A percentile compares a stretch with the other conserved stretches of the same genome.
These are phyloP conservation scores for Lepiota subincarnata DNA, from an alignment of 768 basidiomycete genomes.

Conservation along the genomic window DNA sequence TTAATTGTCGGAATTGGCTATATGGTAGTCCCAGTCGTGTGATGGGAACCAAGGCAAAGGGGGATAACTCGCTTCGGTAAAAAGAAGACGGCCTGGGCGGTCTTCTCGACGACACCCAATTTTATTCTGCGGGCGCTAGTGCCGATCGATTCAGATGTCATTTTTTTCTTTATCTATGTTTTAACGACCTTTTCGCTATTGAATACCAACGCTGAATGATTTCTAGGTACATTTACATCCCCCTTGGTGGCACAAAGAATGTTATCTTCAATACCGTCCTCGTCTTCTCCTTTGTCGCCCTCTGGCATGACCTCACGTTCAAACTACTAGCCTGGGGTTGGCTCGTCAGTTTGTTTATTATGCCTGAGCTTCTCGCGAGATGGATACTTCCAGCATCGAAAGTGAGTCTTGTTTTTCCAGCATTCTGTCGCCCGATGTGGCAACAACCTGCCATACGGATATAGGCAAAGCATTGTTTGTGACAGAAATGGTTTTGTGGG, in stretches of 20 bases:
- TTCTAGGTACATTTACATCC: constrained; percentile 87
- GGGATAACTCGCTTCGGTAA: too few species aligned
- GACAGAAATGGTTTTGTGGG: too few species aligned
- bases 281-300: constrained; percentile 93
- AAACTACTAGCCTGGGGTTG: constrained; percentile 92
- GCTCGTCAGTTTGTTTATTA: constrained; percentile 86
- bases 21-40: too few species aligned
- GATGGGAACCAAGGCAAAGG: too few species aligned
- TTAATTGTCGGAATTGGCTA: too few species aligned
- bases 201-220: not conserved
- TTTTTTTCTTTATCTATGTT: not conserved
- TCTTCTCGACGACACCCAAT: too few species aligned
- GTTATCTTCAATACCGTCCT: constrained; percentile 61
- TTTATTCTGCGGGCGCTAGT: too few species aligned
- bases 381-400: constrained; percentile 57
- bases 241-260: constrained; percentile 69
- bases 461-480: not conserved
- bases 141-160: too few species aligned
- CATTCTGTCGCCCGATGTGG: not conserved
- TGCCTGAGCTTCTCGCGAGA: constrained; percentile 74
- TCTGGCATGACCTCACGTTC: constrained; percentile 96
- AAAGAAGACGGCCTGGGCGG: too few species aligned
- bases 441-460: not conserved
- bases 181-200: constrained; percentile 3
- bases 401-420: constrained; percentile 37